Base-by-base conservation (phyloP, 495 filamentous ascomycete species). In the Tuber microsphaerosporum region DNA sequence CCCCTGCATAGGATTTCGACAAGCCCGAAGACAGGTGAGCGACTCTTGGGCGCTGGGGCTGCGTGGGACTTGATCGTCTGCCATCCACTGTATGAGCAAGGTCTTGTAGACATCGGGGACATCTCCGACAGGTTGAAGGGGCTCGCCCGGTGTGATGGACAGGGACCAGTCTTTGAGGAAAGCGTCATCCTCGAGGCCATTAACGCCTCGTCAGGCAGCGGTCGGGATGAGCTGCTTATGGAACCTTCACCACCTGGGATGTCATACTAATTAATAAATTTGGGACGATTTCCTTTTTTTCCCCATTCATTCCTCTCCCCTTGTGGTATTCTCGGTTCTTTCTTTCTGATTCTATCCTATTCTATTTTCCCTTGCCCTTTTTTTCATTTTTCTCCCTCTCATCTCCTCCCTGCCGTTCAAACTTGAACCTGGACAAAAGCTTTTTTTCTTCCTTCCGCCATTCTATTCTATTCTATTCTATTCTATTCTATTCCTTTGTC, bases 61-160 rank as follows among this genome's bases (percentile, higher is more conserved):
- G 92, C 94, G 4, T 97, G 95, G 94, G 94, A 97, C 81, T 85
- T 94, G 26, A 96, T 99, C 71, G 92, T 97, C 83, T 86, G 84
- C 37, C 93, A 97, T 84, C 89, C 92, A 34, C 83, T 95, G 39
- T 97, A 91, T 80, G 90, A 91, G 82, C 86, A 87, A 43, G 95
- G 94, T 0, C 85, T 91, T n/a, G 92, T 97, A 31, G 93, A 99
- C 84, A 89, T 99, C 61, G 91, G 85, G 61, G 87, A 90, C 80
- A 91, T 99, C 56, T 90, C 89, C 77, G 90, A 93, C 77, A 85
- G 89, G 37, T 83, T 99, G 56, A 92, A 93, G 85, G 86, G 86
- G 2, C 84, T 88, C 81, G 92, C 92, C n/a, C 90, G 91, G 83
- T 97, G 94, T 81, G 91, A 97, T 86, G 94, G 94, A 10, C 90